Conservation (phyloP, 805 yeast species). For the Ogataea henricii region DNA sequence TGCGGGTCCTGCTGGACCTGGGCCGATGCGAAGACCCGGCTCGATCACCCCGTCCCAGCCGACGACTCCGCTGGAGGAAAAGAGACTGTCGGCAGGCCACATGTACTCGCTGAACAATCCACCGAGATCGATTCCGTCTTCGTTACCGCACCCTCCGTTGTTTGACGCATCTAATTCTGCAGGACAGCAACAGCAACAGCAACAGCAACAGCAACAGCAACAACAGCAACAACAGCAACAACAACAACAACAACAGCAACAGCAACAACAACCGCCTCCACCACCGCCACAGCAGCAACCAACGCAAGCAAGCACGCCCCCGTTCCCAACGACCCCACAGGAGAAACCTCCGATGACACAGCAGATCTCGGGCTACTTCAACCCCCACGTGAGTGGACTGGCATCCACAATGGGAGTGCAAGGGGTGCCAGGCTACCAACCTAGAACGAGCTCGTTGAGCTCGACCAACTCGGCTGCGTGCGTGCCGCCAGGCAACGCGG, state of each 20-base stretch:
- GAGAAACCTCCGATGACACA: slow-evolving; percentile 10
- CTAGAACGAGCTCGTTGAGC: slow-evolving; percentile 18
- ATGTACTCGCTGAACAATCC: slow-evolving; percentile 30
- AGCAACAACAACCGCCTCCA: background rate
- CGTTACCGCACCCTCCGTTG: slow-evolving; percentile 4
- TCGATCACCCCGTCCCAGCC: slow-evolving; percentile 19
- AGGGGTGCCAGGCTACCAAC: slow-evolving; percentile 6
- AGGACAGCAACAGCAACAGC: background rate
- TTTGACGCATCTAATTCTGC: background rate
- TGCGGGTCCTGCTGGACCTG: slow-evolving; percentile 4
- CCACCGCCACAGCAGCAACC: background rate
- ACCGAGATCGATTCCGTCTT: slow-evolving; percentile 30
- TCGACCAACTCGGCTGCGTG: slow-evolving; percentile 11
- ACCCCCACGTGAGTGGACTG: slow-evolving; percentile 4
- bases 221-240: slow-evolving; percentile 12
- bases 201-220: slow-evolving; percentile 10
- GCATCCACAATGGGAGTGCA: background rate
- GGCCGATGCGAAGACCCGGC: slow-evolving; percentile 12
- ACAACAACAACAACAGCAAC: slow-evolving; percentile 4
- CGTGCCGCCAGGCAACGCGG: background rate
- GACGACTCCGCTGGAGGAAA: slow-evolving; percentile 21
- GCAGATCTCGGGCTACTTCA: slow-evolving; percentile 13
- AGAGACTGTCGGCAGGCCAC: slow-evolving; percentile 16
- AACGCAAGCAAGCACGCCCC: background rate
- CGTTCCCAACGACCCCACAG: slow-evolving; percentile 1